A percentile compares a stretch with the other conserved stretches of the same genome.
These are phyloP conservation scores for Microstegium vimineum DNA, from an alignment of 176 grass and related monocot genomes.

Conservation along the genomic window DNA sequence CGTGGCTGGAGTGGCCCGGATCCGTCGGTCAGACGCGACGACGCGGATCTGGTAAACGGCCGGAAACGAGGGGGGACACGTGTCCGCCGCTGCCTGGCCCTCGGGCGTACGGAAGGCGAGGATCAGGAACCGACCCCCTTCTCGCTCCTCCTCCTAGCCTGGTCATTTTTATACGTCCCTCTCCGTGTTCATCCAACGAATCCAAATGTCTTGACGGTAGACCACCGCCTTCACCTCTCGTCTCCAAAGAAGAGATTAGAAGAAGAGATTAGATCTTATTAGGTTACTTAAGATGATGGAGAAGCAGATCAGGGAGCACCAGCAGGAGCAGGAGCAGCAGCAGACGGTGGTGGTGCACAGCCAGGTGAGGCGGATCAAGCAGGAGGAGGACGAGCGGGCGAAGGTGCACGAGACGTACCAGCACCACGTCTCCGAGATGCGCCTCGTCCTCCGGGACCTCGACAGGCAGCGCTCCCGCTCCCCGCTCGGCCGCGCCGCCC, in stretches of 20 bases:
- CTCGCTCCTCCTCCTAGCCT: not conserved
- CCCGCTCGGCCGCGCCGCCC: slow-evolving; percentile 42
- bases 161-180: not conserved
- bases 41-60: slow-evolving; percentile 28
- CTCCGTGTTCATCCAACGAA: not conserved
- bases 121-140: slow-evolving; percentile 1
- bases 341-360: slow-evolving; percentile 41
- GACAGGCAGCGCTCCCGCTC: slow-evolving; percentile 41
- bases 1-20: not conserved
- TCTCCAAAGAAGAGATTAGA: not conserved
- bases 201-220: not conserved
- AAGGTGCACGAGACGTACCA: slow-evolving; percentile 46
- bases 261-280: not conserved
- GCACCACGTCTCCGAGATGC: slow-evolving; percentile 30
- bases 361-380: slow-evolving; percentile 63
- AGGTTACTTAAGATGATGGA: slow-evolving; percentile 24
- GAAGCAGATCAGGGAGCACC: not conserved
- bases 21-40: not conserved
- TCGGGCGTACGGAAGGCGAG: too few species aligned
- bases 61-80: not conserved
- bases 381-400: slow-evolving; percentile 56
- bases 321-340: not conserved
- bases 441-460: slow-evolving; percentile 32
- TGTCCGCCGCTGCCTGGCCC: not conserved
- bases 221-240: not conserved